phyloP scores from a whole-genome alignment of 1,284 basidiomycete species.

The Tranzscheliella williamsii region DNA sequence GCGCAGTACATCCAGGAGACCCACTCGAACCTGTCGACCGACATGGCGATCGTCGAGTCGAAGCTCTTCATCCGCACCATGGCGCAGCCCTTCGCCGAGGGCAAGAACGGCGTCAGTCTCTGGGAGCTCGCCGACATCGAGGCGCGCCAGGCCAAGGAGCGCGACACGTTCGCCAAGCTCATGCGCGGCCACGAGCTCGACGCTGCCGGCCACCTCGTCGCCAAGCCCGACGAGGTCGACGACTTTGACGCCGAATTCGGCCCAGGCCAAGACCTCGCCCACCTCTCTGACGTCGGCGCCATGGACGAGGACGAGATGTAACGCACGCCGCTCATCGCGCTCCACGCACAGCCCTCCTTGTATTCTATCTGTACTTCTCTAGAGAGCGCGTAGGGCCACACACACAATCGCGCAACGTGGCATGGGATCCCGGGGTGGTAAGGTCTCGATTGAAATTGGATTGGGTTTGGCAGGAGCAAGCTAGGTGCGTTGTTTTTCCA shows the following conservation, averaged over 20 bases:
- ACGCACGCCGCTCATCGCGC: too few relatives aligned
- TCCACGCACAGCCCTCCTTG: too few relatives aligned
- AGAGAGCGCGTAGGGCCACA: too few relatives aligned
- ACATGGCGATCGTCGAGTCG: constrained; percentile 94
- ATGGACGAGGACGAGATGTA: constrained; percentile 13
- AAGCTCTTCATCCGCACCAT: constrained; percentile 97
- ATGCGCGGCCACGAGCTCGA: constrained; percentile 44
- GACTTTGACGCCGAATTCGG: constrained; percentile 53
- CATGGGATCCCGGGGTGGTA: too few relatives aligned
- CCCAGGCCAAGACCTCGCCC: constrained; percentile 16
- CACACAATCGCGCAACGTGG: too few relatives aligned
- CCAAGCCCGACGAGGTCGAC: constrained; percentile 25
- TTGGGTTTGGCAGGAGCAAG: too few relatives aligned
- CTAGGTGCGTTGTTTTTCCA: too few relatives aligned
- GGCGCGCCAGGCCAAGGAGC: constrained; percentile 77
- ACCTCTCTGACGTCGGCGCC: constrained; percentile 12
- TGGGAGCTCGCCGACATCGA: constrained; percentile 89
- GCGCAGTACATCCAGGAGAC: constrained; percentile 95
- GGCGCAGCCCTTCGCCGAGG: constrained; percentile 93
- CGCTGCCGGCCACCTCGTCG: constrained; percentile 32
- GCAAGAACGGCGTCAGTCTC: constrained; percentile 82
- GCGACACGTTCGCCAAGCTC: constrained; percentile 61
- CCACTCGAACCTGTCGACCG: constrained; percentile 93
- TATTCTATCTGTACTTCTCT: too few relatives aligned
- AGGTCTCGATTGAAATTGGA: too few relatives aligned